phyloP scores from a whole-genome alignment of 495 filamentous ascomycete species.

The Penicillium taxi region DNA sequence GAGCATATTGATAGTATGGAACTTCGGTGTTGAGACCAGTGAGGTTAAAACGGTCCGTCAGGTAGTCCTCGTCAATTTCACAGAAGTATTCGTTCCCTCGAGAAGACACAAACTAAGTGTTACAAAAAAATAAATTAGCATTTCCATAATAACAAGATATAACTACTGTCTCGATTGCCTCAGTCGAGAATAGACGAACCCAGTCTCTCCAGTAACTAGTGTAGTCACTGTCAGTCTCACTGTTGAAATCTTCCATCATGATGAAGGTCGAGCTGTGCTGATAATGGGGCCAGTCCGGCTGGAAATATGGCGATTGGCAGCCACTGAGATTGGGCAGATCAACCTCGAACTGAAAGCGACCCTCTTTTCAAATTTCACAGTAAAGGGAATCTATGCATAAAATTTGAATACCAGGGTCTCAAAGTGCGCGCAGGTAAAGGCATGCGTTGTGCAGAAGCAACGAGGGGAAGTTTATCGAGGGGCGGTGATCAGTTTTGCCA shows the following conservation, averaged over 20 bases:
- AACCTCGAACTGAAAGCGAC: too few relatives aligned
- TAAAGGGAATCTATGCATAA: too few relatives aligned
- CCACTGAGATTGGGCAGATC: constrained; percentile 27
- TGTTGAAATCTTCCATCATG: constrained; percentile 89
- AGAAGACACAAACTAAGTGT: constrained; percentile 84
- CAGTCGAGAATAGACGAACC: constrained; percentile 56
- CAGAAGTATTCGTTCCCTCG: constrained; percentile 99
- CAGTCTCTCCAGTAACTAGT: constrained; percentile 99
- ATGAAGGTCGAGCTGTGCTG: constrained; percentile 3
- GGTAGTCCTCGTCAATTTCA: constrained; percentile 98
- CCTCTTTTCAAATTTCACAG: too few relatives aligned
- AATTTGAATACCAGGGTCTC: too few relatives aligned
- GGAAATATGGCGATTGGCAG: constrained; percentile 11
- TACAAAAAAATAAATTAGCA: constrained; percentile 13
- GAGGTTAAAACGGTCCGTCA: constrained; percentile 97
- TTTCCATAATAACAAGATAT: too few relatives aligned
- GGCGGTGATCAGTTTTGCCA: too few relatives aligned
- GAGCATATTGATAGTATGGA: constrained; percentile 96
- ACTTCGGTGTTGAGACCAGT: constrained; percentile 97
- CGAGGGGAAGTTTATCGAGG: too few relatives aligned
- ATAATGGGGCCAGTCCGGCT: constrained; percentile 4
- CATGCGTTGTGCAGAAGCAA: too few relatives aligned
- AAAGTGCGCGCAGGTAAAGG: too few relatives aligned
- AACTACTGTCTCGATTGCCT: too few relatives aligned
- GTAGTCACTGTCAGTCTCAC: constrained; percentile 97